Percentiles rank a stretch among this genome's conserved stretches.
Conservation (phyloP, 2,329 filamentous ascomycete species). For the Cadophora gregata region DNA sequence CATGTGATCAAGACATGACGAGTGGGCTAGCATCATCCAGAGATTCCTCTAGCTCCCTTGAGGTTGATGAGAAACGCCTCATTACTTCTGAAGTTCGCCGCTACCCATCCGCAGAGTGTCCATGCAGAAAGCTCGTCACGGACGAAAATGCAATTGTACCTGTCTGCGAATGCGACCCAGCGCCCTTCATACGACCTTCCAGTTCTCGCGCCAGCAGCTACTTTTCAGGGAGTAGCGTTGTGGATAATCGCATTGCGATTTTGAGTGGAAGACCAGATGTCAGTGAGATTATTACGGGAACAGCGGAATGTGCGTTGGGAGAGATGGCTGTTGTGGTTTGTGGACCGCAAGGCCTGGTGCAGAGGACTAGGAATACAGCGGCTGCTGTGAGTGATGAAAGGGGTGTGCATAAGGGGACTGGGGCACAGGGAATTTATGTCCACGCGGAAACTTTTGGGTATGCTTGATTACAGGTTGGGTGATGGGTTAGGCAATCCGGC, state of each 20-base stretch:
- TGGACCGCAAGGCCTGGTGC: constrained; percentile 60
- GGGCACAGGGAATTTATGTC: constrained; percentile 67
- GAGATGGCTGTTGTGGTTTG: constrained; percentile 69
- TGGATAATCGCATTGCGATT: constrained; percentile 21
- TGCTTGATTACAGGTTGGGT: constrained; percentile 20
- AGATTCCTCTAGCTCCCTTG: background rate
- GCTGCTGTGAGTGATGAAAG: constrained; percentile 66
- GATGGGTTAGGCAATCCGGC: background rate
- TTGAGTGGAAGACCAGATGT: constrained; percentile 59
- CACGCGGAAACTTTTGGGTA: constrained; percentile 64
- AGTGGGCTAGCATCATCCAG: background rate
- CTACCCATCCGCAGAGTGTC: background rate
- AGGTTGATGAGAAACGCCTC: constrained; percentile 8
- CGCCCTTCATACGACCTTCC: background rate
- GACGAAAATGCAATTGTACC: background rate
- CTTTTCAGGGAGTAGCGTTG: constrained; percentile 9
- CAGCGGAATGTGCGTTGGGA: constrained; percentile 63
- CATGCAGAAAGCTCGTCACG: background rate
- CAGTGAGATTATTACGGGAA: constrained; percentile 56
- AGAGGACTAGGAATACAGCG: constrained; percentile 60
- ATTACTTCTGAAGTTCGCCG: background rate
- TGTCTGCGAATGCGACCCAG: constrained; percentile 6
- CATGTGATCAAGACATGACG: constrained; percentile 38
- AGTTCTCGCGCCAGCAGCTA: background rate
- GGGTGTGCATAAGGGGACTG: constrained; percentile 70